phyloP scores from a whole-genome alignment of 306 rosid species.

The Dryas octopetala region DNA sequence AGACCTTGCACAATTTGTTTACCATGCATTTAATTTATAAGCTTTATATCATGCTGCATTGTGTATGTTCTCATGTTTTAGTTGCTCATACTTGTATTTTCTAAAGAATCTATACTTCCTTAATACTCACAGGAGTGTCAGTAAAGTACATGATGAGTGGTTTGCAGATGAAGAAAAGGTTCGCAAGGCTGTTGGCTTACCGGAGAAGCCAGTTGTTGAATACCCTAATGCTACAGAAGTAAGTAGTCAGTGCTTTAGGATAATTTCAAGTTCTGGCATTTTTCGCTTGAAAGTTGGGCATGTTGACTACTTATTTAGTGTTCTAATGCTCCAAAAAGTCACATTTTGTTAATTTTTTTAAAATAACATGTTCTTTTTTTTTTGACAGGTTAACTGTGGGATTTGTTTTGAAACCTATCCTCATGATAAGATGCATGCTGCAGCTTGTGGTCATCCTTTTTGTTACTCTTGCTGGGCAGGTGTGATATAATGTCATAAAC shows the following conservation, averaged over 20 bases:
- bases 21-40: slow-evolving; percentile 8
- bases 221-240: slow-evolving; percentile 42
- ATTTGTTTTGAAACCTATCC: slow-evolving; percentile 56
- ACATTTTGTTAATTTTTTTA: background rate
- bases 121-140: slow-evolving; percentile 48
- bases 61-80: background rate
- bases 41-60: slow-evolving; percentile 14
- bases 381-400: slow-evolving; percentile 54
- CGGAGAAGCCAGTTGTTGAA: slow-evolving; percentile 45
- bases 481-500: slow-evolving; percentile 21
- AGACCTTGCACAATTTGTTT: background rate
- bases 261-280: background rate
- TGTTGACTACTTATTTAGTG: background rate
- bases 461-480: slow-evolving; percentile 59
- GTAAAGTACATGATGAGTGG: slow-evolving; percentile 75
- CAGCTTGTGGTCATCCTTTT: slow-evolving; percentile 62
- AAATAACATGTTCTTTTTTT: slow-evolving; percentile 14
- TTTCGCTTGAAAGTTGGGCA: slow-evolving; percentile 15
- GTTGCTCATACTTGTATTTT: background rate
- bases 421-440: slow-evolving; percentile 37
- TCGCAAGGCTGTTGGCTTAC: slow-evolving; percentile 53
- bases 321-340: background rate
- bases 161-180: slow-evolving; percentile 68
- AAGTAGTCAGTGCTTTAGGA: slow-evolving; percentile 18
- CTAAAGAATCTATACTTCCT: slow-evolving; percentile 6